Conservation (phyloP, 768 basidiomycete genomes). For the Cystobasidium ongulense region DNA sequence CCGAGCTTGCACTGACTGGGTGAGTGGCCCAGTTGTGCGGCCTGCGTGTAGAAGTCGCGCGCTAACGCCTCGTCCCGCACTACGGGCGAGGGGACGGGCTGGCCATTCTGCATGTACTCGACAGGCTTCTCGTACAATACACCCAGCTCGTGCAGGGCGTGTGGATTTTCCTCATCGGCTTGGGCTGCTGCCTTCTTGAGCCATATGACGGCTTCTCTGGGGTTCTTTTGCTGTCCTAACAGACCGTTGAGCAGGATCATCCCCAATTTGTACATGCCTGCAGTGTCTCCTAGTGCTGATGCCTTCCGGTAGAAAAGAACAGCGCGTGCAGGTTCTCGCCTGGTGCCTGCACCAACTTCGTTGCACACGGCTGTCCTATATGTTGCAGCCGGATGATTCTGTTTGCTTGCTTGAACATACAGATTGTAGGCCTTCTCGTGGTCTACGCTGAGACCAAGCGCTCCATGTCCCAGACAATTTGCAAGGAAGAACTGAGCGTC, state of each 20-base stretch:
- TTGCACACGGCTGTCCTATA: slow-evolving; percentile 98
- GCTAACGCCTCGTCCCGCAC: slow-evolving; percentile 73
- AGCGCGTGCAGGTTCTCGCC: slow-evolving; percentile 75
- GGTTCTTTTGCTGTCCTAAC: slow-evolving; percentile 72
- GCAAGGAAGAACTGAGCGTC: slow-evolving; percentile 99
- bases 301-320: slow-evolving; percentile 95
- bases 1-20: slow-evolving; percentile 93
- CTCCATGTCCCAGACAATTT: slow-evolving; percentile 91
- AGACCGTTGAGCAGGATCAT: slow-evolving; percentile 84
- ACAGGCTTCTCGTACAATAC: slow-evolving; percentile 57
- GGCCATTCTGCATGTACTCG: slow-evolving; percentile 30
- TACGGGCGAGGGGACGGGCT: slow-evolving; percentile 54
- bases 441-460: slow-evolving; percentile 89
- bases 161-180: slow-evolving; percentile 96
- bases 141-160: slow-evolving; percentile 57
- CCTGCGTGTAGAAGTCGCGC: slow-evolving; percentile 75
- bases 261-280: slow-evolving; percentile 99
- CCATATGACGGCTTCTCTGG: slow-evolving; percentile 89
- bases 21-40: slow-evolving; percentile 85
- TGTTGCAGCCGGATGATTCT: slow-evolving; percentile 87
- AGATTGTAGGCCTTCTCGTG: slow-evolving; percentile 96
- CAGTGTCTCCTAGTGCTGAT: slow-evolving; percentile 87
- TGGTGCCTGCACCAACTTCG: slow-evolving; percentile 93
- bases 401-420: slow-evolving; percentile 92
- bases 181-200: slow-evolving; percentile 88